Evolutionary conservation across 768 basidiomycete genomes (phyloP), one percentile per base, ranked within the genome.

Genomic region (Scleroderma bovista): DNA sequence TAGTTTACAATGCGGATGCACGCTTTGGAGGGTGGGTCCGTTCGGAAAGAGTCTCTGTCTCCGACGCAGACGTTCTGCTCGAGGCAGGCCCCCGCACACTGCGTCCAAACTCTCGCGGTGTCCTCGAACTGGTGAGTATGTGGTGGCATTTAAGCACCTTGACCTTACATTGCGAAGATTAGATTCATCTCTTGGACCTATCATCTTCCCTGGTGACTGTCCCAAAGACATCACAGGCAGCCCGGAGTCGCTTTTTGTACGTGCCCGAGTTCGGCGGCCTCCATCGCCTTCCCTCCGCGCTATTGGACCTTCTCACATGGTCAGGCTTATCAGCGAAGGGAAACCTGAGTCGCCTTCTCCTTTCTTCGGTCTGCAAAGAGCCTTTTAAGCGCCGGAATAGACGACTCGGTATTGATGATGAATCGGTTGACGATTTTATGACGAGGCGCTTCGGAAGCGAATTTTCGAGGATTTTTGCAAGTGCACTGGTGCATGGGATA

Each of bases 31-130:
- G 95, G n/a, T 97, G 93, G 94, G 78, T 92, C 1, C 73, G 70
- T 46, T 86, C 78, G 44, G 75, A 81, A 49, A 75, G 76, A 16
- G 72, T 84, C 19, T 56, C 68, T 8, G 55, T 88, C 9, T 60
- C 66, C 5, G 63, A 62, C 7, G 70, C 68, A 12, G 60, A 63
- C 4, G 75, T 93, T 10, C 61, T 89, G 3, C 71, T 97, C 6
- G 95, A 99, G 70, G 75, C 79, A 20, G 95, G 95, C 1, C 93
- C 95, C 22, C 73, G 94, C 36, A 94, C 90, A 15, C 71, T 99
- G 26, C 69, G 93, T 33, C 91, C 94, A 0, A 82, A 83, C 45
- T 79, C 87, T 6, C 78, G 76, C 50, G 69, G 84, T 3, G 75
- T 93, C 29, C 69, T 97, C 12, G 87, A 93, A 60, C 63, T 97